Evolutionary conservation across 805 yeast genomes (phyloP).

Genomic region (Ogataea sp.): DNA sequence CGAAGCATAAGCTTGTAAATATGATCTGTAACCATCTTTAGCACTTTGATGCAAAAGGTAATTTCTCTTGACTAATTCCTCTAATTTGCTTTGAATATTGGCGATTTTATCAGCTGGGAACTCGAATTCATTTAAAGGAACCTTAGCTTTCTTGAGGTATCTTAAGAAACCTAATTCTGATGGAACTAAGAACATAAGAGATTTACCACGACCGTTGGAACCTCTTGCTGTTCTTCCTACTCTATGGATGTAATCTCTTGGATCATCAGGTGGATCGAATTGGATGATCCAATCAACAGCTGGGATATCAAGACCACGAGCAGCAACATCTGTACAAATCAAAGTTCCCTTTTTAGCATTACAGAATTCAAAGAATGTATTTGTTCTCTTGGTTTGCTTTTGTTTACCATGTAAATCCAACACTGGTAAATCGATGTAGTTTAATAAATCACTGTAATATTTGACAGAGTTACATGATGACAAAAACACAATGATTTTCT

Average conservation of each 20-base stretch:
- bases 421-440: conserved; percentile 95
- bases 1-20: conserved; percentile 94
- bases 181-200: conserved; percentile 92
- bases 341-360: conserved; percentile 92
- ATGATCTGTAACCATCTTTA: conserved; percentile 94
- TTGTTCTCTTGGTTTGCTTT: conserved; percentile 97
- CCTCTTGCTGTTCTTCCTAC: conserved; percentile 99
- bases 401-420: conserved; percentile 96
- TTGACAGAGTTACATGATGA: conserved; percentile 97
- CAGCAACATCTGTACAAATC: conserved; percentile 97
- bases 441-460: conserved; percentile 88
- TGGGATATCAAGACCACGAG: conserved; percentile 98
- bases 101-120: conserved; percentile 93
- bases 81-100: conserved; percentile 89
- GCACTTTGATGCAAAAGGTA: conserved; percentile 94
- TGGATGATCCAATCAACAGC: conserved; percentile 99
- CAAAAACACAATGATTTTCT: conserved; percentile 87
- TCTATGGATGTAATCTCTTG: conserved; percentile 97
- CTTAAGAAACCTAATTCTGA: conserved; percentile 90
- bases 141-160: conserved; percentile 93
- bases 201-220: conserved; percentile 79
- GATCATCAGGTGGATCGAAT: conserved; percentile 99
- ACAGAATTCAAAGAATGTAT: conserved; percentile 96
- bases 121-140: conserved; percentile 94
- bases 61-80: conserved; percentile 83